phyloP scores from a whole-genome alignment of 2,329 filamentous ascomycete genomes.

The Aspergillus sp. region DNA sequence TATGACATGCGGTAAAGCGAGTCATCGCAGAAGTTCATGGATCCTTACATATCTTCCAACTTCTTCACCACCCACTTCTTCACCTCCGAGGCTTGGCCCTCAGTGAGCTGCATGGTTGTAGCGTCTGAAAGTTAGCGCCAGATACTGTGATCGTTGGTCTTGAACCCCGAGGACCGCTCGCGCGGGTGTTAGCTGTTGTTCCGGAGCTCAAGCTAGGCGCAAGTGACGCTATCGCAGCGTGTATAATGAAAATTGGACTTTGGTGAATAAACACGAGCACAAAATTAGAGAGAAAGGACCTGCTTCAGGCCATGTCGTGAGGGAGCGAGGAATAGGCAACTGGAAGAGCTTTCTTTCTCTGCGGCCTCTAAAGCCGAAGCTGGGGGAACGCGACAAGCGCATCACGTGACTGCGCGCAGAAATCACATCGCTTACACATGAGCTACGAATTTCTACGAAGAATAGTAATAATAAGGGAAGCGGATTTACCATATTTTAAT shows the following conservation, averaged over 20 bases:
- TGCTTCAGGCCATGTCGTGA: neutral
- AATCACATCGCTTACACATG: neutral
- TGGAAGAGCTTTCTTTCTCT: conserved; percentile 7
- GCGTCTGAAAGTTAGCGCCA: neutral
- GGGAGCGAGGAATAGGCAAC: neutral
- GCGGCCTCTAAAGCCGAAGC: neutral
- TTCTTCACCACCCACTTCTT: conserved; percentile 53
- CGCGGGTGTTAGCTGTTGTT: neutral
- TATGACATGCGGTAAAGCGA: neutral
- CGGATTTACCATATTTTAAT: neutral
- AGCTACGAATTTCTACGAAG: no score
- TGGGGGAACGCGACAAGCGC: conserved; percentile 14
- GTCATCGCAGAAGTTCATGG: neutral
- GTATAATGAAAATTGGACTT: no score
- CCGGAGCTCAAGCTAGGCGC: neutral
- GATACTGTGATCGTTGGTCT: neutral
- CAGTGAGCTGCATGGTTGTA: conserved; percentile 45
- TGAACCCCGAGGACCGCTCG: neutral
- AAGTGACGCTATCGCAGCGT: neutral
- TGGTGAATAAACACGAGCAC: neutral
- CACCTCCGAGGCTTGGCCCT: conserved; percentile 45
- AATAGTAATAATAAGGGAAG: neutral
- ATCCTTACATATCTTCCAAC: conserved; percentile 49
- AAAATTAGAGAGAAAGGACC: neutral
- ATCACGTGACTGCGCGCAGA: conserved; percentile 8